These are phyloP conservation scores for Calonectria leucothoes DNA, from an alignment of 2,329 filamentous ascomycete genomes.

Conservation along the genomic window DNA sequence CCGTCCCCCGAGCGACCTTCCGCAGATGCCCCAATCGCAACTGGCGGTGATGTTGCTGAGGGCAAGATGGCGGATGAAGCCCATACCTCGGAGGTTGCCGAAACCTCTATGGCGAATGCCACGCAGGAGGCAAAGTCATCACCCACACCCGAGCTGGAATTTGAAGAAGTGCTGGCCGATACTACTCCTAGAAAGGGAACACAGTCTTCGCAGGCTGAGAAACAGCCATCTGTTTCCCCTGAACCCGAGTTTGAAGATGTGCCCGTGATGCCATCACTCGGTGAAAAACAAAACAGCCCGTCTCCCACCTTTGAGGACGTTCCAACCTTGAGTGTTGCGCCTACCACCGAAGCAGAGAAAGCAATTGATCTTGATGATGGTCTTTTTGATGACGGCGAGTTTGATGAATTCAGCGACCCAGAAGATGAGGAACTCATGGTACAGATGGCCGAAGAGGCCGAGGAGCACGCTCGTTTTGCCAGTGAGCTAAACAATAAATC, in stretches of 20 bases:
- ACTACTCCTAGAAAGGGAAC: not conserved
- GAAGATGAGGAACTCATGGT: constrained; percentile 91
- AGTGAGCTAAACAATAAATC: constrained; percentile 85
- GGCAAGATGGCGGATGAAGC: not conserved
- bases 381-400: constrained; percentile 69
- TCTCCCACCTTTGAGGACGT: constrained; percentile 30
- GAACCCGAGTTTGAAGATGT: constrained; percentile 53
- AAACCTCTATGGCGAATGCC: not conserved
- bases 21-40: not conserved
- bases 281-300: constrained; percentile 20
- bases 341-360: not conserved
- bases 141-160: not conserved
- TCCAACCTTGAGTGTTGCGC: constrained; percentile 7
- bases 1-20: constrained; percentile 44
- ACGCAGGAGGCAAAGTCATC: not conserved
- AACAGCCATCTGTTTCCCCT: constrained; percentile 47
- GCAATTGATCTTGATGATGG: constrained; percentile 48
- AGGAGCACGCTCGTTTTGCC: constrained; percentile 94
- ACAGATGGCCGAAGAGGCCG: constrained; percentile 88
- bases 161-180: constrained; percentile 10
- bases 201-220: constrained; percentile 32
- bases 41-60: constrained; percentile 25
- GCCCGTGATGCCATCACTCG: constrained; percentile 29
- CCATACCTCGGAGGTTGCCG: not conserved
- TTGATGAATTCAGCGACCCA: constrained; percentile 83